Conservation (phyloP, 768 basidiomycete genomes). For the Mycena metata region DNA sequence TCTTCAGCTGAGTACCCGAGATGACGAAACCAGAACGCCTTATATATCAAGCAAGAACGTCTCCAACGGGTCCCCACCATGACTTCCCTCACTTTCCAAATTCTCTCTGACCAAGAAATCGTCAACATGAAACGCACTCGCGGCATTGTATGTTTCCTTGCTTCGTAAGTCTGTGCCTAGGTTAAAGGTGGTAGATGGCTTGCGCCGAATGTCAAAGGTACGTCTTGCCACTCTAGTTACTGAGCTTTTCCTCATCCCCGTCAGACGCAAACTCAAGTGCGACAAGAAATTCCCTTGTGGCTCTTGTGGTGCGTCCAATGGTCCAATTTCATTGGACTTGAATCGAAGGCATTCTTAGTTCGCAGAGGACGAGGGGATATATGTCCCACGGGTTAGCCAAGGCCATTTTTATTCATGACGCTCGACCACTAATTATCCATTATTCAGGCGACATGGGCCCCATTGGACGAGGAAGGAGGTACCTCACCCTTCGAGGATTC, state of each 20-base stretch:
- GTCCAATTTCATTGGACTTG: neutral
- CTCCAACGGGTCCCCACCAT: neutral
- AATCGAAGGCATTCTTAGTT: neutral
- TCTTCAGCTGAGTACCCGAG: too few species aligned
- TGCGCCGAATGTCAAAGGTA: constrained; percentile 17
- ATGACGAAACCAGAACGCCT: too few species aligned
- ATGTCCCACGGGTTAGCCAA: constrained; percentile 12
- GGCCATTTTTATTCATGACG: neutral
- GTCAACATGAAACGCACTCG: constrained; percentile 2
- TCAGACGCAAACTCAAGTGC: constrained; percentile 23
- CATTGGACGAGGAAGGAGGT: constrained; percentile 13
- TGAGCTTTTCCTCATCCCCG: neutral
- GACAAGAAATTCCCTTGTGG: constrained; percentile 16
- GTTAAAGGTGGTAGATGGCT: neutral
- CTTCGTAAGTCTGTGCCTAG: neutral
- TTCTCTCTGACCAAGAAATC: constrained; percentile 1
- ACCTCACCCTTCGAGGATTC: neutral
- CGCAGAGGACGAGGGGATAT: constrained; percentile 7
- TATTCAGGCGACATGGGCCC: constrained; percentile 7
- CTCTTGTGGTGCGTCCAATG: neutral
- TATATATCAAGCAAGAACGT: too few species aligned
- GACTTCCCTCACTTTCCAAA: constrained; percentile 6
- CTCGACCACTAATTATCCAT: too few species aligned
- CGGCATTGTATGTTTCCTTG: neutral
- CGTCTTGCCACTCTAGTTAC: neutral